Conservation (phyloP, 2,329 filamentous ascomycete species). For the Colletotrichum sojae region DNA sequence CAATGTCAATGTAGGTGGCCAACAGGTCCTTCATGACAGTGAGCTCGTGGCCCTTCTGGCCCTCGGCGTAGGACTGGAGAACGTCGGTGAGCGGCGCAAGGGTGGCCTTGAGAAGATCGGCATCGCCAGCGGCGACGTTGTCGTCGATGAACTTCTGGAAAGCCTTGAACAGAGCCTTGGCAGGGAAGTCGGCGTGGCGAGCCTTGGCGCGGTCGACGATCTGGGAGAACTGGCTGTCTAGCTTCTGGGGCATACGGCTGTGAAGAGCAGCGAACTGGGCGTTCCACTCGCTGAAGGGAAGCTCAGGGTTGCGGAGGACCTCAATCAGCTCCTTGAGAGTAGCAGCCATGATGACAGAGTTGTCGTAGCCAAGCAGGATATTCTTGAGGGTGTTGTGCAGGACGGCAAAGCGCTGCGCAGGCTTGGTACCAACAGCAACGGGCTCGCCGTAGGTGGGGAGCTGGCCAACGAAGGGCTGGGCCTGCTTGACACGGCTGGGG, state of each 20-base stretch:
- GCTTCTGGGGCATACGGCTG: slow-evolving; percentile 94
- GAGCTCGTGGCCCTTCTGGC: slow-evolving; percentile 92
- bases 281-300: slow-evolving; percentile 97
- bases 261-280: slow-evolving; percentile 97
- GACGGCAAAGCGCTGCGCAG: slow-evolving; percentile 87
- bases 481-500: slow-evolving; percentile 95
- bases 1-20: slow-evolving; percentile 84
- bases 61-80: slow-evolving; percentile 85
- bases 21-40: slow-evolving; percentile 85
- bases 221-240: slow-evolving; percentile 85
- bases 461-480: slow-evolving; percentile 92
- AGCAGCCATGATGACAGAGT: slow-evolving; percentile 93
- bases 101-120: slow-evolving; percentile 78
- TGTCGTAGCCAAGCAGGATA: slow-evolving; percentile 95
- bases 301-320: slow-evolving; percentile 88
- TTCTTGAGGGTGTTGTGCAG: slow-evolving; percentile 85
- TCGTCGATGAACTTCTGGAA: slow-evolving; percentile 92
- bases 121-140: slow-evolving; percentile 80
- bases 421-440: slow-evolving; percentile 90
- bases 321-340: slow-evolving; percentile 92
- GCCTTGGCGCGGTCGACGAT: slow-evolving; percentile 87
- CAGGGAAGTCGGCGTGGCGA: slow-evolving; percentile 89
- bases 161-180: slow-evolving; percentile 87
- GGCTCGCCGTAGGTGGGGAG: slow-evolving; percentile 89
- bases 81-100: slow-evolving; percentile 84